These are phyloP conservation scores for Colletotrichum sojae DNA, from an alignment of 2,329 filamentous ascomycete genomes.

Conservation along the genomic window DNA sequence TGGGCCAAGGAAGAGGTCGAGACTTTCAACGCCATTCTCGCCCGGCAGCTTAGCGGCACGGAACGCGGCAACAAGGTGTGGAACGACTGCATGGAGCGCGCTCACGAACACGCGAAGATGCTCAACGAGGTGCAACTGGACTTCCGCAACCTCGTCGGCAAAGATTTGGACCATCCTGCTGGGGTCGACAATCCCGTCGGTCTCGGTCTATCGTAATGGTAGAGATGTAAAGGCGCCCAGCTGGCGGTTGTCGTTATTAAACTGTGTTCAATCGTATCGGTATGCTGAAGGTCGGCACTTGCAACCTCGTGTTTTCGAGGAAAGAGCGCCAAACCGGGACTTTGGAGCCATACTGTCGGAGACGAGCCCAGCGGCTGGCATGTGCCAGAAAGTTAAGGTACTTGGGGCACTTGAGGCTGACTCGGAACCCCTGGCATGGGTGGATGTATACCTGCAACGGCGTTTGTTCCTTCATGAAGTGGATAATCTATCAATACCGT, in stretches of 20 bases:
- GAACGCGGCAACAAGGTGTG: constrained; percentile 82
- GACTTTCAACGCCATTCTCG: constrained; percentile 87
- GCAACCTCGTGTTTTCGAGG: neutral
- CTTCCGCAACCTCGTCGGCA: constrained; percentile 85
- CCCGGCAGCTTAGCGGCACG: constrained; percentile 88
- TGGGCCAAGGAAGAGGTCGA: constrained; percentile 98
- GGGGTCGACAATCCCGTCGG: constrained; percentile 54
- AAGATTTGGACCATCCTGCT: constrained; percentile 58
- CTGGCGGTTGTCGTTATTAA: neutral
- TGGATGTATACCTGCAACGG: constrained; percentile 27
- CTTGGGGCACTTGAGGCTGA: constrained; percentile 14
- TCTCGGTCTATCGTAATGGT: constrained; percentile 54
- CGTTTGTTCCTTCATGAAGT: constrained; percentile 22
- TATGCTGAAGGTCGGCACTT: neutral
- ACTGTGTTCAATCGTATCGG: neutral
- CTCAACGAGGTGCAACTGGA: constrained; percentile 90
- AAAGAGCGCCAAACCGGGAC: constrained; percentile 3
- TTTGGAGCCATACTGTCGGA: constrained; percentile 5
- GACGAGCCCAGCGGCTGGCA: constrained; percentile 14
- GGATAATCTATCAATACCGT: neutral
- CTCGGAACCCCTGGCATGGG: constrained; percentile 5
- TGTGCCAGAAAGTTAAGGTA: constrained; percentile 8
- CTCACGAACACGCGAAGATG: constrained; percentile 84
- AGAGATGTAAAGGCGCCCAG: neutral
- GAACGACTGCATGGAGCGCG: constrained; percentile 86